These are phyloP conservation scores for Linnemannia exigua DNA, from an alignment of 192 early-diverging fungal species.

Conservation along the genomic window DNA sequence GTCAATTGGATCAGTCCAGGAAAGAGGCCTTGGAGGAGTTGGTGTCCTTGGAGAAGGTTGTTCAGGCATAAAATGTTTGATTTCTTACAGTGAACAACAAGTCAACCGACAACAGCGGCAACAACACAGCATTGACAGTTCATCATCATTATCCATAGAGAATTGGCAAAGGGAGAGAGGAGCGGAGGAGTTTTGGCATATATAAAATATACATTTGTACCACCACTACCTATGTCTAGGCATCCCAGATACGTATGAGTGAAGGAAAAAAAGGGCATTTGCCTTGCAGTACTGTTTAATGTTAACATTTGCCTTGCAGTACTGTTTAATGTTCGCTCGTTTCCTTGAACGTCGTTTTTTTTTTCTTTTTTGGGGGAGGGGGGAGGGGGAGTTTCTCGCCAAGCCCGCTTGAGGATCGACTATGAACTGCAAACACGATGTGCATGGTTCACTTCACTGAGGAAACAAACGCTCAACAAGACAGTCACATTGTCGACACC, in stretches of 20 bases:
- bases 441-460: no score
- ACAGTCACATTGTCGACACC: no score
- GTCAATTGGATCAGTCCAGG: conserved; percentile 41
- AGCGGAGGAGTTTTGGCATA: not conserved
- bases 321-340: no score
- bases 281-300: no score
- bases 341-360: no score
- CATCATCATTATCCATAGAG: not conserved
- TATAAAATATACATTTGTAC: conserved; percentile 2
- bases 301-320: no score
- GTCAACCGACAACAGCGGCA: not conserved
- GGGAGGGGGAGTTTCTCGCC: no score
- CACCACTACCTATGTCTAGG: not conserved
- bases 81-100: not conserved
- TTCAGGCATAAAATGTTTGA: conserved; percentile 28
- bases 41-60: conserved; percentile 47
- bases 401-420: no score
- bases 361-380: no score
- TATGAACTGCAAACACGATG: no score
- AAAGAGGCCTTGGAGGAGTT: conserved; percentile 47
- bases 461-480: no score
- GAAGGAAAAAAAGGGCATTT: not conserved
- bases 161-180: not conserved
- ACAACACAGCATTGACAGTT: not conserved
- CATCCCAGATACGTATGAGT: no score